Conservation (phyloP, 2,329 filamentous ascomycete species). For the Aspergillus uvarum region DNA sequence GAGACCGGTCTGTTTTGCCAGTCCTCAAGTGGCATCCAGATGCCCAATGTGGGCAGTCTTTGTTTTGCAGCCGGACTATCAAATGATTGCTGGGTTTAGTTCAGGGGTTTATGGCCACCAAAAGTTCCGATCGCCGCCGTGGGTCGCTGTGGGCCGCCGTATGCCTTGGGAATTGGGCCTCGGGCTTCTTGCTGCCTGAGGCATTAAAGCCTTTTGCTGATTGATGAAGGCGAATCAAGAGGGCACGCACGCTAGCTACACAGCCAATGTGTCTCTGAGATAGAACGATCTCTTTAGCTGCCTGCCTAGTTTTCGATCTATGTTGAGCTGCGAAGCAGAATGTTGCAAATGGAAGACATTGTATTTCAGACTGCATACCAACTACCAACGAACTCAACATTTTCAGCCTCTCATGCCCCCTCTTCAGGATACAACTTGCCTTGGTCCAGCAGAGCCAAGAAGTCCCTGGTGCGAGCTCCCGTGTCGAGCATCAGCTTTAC, state of each 20-base stretch:
- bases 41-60: neutral
- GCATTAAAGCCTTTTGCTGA: too few relatives aligned
- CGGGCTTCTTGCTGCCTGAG: too few relatives aligned
- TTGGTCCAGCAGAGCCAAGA: neutral
- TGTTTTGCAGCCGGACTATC: neutral
- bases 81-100: slow-evolving; percentile 4
- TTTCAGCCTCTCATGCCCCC: neutral
- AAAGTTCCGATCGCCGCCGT: slow-evolving; percentile 16
- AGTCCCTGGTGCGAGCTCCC: neutral
- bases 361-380: neutral
- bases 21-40: neutral
- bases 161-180: neutral
- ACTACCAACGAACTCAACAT: neutral
- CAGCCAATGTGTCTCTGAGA: too few relatives aligned
- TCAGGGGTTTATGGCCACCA: slow-evolving; percentile 26
- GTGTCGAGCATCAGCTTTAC: neutral
- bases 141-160: slow-evolving; percentile 28
- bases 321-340: too few relatives aligned
- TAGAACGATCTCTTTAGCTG: too few relatives aligned
- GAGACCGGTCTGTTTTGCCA: neutral
- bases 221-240: too few relatives aligned
- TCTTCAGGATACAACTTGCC: neutral
- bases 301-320: too few relatives aligned
- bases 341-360: too few relatives aligned
- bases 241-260: too few relatives aligned